A percentile compares a stretch with the other conserved stretches of the same genome.
Evolutionary conservation across 2,329 filamentous ascomycete species (phyloP).

Genomic region (Penicillium capsulatum): DNA sequence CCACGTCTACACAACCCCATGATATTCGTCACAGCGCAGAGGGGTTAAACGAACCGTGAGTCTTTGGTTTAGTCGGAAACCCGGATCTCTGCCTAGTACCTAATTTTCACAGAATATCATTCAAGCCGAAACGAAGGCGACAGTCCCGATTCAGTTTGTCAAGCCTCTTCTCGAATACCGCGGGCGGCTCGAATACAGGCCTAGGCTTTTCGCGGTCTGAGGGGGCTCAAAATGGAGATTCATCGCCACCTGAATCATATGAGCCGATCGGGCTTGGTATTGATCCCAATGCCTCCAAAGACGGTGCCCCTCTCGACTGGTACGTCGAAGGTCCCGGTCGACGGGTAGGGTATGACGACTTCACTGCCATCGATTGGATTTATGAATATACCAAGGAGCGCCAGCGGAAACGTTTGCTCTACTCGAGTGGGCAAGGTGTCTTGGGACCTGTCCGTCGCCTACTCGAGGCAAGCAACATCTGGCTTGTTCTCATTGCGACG

Average conservation of each 20-base stretch:
- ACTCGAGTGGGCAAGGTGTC: slow-evolving; percentile 64
- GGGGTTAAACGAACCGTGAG: slow-evolving; percentile 35
- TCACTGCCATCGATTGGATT: slow-evolving; percentile 99
- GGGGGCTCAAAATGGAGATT: slow-evolving; percentile 28
- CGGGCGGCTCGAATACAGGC: slow-evolving; percentile 23
- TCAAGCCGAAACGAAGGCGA: slow-evolving; percentile 43
- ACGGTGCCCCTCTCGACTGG: slow-evolving; percentile 63
- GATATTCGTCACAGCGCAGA: slow-evolving; percentile 27
- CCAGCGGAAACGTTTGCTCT: slow-evolving; percentile 74
- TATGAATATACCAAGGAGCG: slow-evolving; percentile 97
- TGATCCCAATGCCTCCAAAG: slow-evolving; percentile 34
- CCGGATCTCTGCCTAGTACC: no score
- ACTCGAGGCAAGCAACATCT: slow-evolving; percentile 83
- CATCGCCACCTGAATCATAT: slow-evolving; percentile 22
- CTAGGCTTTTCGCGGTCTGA: slow-evolving; percentile 25
- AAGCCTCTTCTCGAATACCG: slow-evolving; percentile 34
- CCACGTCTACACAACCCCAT: slow-evolving; percentile 16
- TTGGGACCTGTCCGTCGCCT: slow-evolving; percentile 68
- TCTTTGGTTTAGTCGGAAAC: no score
- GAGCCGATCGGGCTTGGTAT: slow-evolving; percentile 22
- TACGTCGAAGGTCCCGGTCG: slow-evolving; percentile 83
- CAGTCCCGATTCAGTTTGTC: slow-evolving; percentile 39
- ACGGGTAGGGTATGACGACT: slow-evolving; percentile 88
- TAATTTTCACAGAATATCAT: slow-evolving; percentile 39
- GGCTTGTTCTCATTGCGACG: slow-evolving; percentile 81